Percentiles rank a stretch among this genome's conserved stretches.
Conservation (phyloP, 2,329 filamentous ascomycete species). For the Raffaelea deltoideospora region DNA sequence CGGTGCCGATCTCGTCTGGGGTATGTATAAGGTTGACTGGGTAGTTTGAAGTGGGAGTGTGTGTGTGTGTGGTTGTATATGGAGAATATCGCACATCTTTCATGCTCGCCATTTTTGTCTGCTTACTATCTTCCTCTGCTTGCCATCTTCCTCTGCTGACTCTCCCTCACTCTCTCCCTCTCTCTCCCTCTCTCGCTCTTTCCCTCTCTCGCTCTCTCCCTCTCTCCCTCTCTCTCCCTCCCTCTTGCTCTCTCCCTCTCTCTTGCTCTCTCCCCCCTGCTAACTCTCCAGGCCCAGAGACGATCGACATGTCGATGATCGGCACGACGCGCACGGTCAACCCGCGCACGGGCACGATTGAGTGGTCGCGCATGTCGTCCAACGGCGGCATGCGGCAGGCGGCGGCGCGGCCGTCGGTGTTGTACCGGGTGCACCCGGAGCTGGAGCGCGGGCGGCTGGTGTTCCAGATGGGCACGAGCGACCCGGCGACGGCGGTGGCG, state of each 20-base stretch:
- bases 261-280: too few relatives aligned
- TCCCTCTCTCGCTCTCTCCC: background rate
- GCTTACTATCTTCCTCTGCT: background rate
- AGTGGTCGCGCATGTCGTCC: constrained; percentile 66
- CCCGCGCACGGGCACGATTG: constrained; percentile 60
- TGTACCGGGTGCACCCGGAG: constrained; percentile 71
- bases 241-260: background rate
- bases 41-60: too few relatives aligned
- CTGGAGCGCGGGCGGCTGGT: constrained; percentile 63
- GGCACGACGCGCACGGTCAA: constrained; percentile 70
- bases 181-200: background rate
- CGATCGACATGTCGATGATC: constrained; percentile 82
- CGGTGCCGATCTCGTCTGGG: constrained; percentile 94
- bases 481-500: constrained; percentile 66
- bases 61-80: constrained; percentile 22
- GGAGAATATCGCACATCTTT: too few relatives aligned
- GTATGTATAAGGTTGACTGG: too few relatives aligned
- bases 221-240: background rate
- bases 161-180: background rate
- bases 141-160: background rate
- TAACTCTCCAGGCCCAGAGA: constrained; percentile 58
- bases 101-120: background rate
- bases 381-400: constrained; percentile 45
- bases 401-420: constrained; percentile 46
- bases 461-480: constrained; percentile 83